Conservation (phyloP, 2,329 filamentous ascomycete genomes). For the Eutypella sp. region DNA sequence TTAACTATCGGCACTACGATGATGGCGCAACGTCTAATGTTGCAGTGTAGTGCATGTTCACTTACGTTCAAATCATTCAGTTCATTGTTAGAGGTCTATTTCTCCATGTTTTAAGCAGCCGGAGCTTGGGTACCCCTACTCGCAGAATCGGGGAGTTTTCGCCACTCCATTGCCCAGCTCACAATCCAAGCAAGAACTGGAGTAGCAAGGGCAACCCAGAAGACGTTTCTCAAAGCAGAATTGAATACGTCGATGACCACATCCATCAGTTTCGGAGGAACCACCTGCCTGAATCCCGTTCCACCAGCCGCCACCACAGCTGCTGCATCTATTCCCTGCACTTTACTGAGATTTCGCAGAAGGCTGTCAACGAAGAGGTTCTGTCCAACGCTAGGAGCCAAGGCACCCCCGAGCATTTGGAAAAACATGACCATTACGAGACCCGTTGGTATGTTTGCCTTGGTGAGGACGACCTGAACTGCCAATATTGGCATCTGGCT, state of each 20-base stretch:
- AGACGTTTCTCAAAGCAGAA: slow-evolving; percentile 5
- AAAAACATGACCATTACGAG: slow-evolving; percentile 4
- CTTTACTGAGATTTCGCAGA: slow-evolving; percentile 4
- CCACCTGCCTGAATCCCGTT: slow-evolving; percentile 1
- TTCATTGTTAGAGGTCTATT: no score
- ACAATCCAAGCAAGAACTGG: slow-evolving; percentile 2
- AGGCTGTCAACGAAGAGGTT: slow-evolving; percentile 4
- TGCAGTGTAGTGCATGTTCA: no score
- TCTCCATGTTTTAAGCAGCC: not conserved
- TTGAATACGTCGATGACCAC: slow-evolving; percentile 3
- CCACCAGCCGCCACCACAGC: slow-evolving; percentile 6
- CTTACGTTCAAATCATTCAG: no score
- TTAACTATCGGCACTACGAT: no score
- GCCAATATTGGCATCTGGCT: slow-evolving; percentile 9
- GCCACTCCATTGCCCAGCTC: slow-evolving; percentile 7
- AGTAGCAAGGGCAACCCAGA: slow-evolving; percentile 3
- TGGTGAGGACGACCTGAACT: slow-evolving; percentile 9
- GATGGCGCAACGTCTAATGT: no score
- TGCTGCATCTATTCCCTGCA: slow-evolving; percentile 4
- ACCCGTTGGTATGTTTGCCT: slow-evolving; percentile 5
- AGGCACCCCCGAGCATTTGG: slow-evolving; percentile 3
- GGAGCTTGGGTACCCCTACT: not conserved
- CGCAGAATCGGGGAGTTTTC: slow-evolving; percentile 1
- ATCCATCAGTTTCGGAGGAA: slow-evolving; percentile 3
- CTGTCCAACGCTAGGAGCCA: slow-evolving; percentile 4